These are phyloP conservation scores for Verticillium longisporum DNA, from an alignment of 2,329 filamentous ascomycete species.

Conservation along the genomic window DNA sequence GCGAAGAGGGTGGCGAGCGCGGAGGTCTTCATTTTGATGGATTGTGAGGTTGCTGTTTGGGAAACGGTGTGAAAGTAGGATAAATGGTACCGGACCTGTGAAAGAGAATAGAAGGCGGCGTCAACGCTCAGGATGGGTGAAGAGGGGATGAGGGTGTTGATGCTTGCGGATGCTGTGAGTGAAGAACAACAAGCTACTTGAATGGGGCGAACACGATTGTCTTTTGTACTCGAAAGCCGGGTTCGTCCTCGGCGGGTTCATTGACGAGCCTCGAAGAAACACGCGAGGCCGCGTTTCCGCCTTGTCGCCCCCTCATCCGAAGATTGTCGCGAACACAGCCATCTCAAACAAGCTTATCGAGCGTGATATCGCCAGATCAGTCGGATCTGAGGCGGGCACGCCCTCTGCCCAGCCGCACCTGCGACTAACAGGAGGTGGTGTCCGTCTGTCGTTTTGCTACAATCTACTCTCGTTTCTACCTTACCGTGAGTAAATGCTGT, in stretches of 20 bases:
- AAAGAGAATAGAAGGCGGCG: neutral
- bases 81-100: slow-evolving; percentile 7
- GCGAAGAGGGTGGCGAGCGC: slow-evolving; percentile 41
- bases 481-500: neutral
- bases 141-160: neutral
- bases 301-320: neutral
- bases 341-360: neutral
- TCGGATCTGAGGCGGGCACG: neutral
- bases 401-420: neutral
- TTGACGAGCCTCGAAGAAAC: neutral
- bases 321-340: neutral
- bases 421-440: neutral
- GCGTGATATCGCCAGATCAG: neutral
- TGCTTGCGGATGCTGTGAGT: neutral
- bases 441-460: neutral
- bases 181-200: neutral
- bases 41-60: neutral
- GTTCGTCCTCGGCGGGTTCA: neutral
- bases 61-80: slow-evolving; percentile 1
- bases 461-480: neutral
- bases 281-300: neutral
- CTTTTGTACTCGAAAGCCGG: neutral
- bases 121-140: neutral
- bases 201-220: neutral
- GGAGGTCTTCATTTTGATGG: slow-evolving; percentile 23